phyloP scores from a whole-genome alignment of 2,329 filamentous ascomycete genomes.

The Ilyonectria mors-panacis region DNA sequence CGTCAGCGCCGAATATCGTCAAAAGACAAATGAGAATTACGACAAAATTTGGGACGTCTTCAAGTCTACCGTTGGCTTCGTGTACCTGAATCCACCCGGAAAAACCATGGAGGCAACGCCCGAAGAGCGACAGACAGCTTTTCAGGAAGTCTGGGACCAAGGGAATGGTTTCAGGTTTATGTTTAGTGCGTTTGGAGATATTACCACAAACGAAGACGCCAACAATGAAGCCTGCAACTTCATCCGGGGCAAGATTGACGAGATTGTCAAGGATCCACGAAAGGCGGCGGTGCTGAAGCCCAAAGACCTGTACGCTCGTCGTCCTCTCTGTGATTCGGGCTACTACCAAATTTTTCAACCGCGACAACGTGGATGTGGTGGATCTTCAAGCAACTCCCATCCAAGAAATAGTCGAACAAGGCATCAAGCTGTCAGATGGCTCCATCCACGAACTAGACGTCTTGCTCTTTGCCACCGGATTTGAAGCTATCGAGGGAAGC shows the following conservation, averaged over 20 bases:
- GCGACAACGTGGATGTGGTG: constrained; percentile 62
- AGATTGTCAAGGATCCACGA: constrained; percentile 39
- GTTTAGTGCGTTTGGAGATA: too few species aligned
- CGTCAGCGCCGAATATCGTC: constrained; percentile 25
- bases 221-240: too few species aligned
- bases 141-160: too few species aligned
- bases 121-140: constrained; percentile 45
- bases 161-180: too few species aligned
- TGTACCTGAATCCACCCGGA: constrained; percentile 47
- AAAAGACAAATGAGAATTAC: constrained; percentile 45
- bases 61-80: constrained; percentile 48
- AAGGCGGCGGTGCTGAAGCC: constrained; percentile 42
- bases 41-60: constrained; percentile 47
- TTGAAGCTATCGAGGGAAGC: constrained; percentile 51
- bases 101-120: constrained; percentile 46
- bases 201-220: too few species aligned
- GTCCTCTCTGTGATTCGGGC: constrained; percentile 55
- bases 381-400: constrained; percentile 61
- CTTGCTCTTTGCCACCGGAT: constrained; percentile 60
- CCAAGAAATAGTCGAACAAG: constrained; percentile 52
- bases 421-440: constrained; percentile 53
- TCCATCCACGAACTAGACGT: constrained; percentile 53
- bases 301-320: constrained; percentile 31
- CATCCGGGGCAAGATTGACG: too few species aligned
- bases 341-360: constrained; percentile 65